Evolutionary conservation across 768 basidiomycete species (phyloP), one percentile per base, ranked within the genome.

Genomic region (Podaxis mareebaensis): DNA sequence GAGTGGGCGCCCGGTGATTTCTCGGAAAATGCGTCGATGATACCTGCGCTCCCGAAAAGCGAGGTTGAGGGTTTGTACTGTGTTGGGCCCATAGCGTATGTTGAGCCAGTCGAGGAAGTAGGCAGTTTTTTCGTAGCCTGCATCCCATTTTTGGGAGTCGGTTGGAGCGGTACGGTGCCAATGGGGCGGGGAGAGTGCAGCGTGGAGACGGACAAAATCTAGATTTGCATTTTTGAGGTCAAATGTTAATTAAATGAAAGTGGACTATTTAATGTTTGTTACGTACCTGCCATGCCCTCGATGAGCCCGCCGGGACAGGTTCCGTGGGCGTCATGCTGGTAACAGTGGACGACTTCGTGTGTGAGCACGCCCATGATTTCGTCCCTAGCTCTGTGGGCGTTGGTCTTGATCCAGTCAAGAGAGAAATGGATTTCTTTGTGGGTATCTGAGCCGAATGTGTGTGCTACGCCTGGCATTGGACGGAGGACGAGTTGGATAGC

Each of bases 271-370:
- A 30, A 20, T 8, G 36, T 15, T 15, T 2, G 51, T 30, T 15
- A 65, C 77, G 48, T 63, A 89, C 91, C 91, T 72, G 91, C 92
- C 28, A 94, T 80, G 20, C 92, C 92, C 70, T 94, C 92, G 65
- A 91, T 85, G 53, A 94, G 75, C 1, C 92, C 92, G 1, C 83
- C 82, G 0, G 90, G 89, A 66, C 83, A 87, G 48, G 81, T 83
- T 26, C 78, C 86, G 24, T 76, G 69, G 1, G 81, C 89, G 67
- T 90, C 81, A 73, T 86, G 83, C 69, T 93, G 92, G 71, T 81
- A 93, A 69, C 89, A 92, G 66, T 93, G 92, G 5, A 91, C 91
- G 70, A 89, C 81, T 74, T 93, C 90, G 70, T 91, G 91, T 39
- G 82, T 76, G 3, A 93, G 77, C 3, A 92, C 90, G 3, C 91